Evolutionary conservation across 1,284 basidiomycete genomes (phyloP).

Genomic region (Heterobasidion occidentale): DNA sequence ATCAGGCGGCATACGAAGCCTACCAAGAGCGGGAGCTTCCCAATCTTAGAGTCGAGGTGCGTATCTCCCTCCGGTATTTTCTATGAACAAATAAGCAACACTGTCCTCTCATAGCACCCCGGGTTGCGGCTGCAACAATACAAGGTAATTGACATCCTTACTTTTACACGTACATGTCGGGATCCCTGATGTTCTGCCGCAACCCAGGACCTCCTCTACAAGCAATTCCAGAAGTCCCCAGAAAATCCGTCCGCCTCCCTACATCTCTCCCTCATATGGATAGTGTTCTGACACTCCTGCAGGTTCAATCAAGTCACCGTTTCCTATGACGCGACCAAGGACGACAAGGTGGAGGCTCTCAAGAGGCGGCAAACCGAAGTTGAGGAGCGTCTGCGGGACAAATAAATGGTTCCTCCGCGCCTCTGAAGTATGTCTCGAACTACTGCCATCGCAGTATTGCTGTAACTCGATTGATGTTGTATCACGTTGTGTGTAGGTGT

Average conservation of each 20-base stretch:
- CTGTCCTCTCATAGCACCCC: slow-evolving; percentile 47
- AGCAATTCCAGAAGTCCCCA: slow-evolving; percentile 84
- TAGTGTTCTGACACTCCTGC: slow-evolving; percentile 1
- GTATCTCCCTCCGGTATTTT: slow-evolving; percentile 11
- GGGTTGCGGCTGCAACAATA: slow-evolving; percentile 83
- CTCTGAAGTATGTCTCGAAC: neutral
- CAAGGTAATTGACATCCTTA: slow-evolving; percentile 36
- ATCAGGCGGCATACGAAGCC: slow-evolving; percentile 81
- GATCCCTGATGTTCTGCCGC: neutral
- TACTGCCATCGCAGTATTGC: neutral
- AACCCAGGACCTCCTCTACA: slow-evolving; percentile 63
- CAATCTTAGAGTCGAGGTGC: slow-evolving; percentile 64
- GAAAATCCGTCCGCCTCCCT: slow-evolving; percentile 65
- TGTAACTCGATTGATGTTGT: neutral
- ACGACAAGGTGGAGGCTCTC: slow-evolving; percentile 70
- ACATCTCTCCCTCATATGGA: neutral
- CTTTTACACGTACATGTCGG: neutral
- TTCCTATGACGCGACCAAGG: slow-evolving; percentile 77
- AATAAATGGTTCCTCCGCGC: neutral
- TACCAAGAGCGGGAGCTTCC: slow-evolving; percentile 89
- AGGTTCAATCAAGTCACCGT: slow-evolving; percentile 81
- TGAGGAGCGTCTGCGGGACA: slow-evolving; percentile 38
- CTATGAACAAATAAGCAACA: neutral
- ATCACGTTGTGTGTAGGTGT: neutral
- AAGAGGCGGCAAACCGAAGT: slow-evolving; percentile 46